phyloP scores from a whole-genome alignment of 192 early-diverging fungal species.

The Radiomyces spectabilis region DNA sequence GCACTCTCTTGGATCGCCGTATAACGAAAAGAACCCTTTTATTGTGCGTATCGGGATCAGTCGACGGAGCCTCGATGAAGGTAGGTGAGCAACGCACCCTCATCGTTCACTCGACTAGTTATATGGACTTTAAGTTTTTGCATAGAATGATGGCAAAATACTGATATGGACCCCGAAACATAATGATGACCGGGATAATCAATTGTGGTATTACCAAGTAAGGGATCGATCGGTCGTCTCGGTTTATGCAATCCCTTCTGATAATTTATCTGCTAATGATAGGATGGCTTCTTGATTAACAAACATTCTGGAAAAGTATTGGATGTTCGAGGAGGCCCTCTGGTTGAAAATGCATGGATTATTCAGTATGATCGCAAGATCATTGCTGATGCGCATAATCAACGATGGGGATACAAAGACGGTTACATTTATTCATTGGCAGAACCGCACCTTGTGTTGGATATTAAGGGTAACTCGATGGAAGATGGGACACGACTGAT shows the following conservation, averaged over 20 bases:
- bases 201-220: constrained; percentile 25
- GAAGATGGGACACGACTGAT: constrained; percentile 4
- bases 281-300: constrained; percentile 24
- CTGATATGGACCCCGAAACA: constrained; percentile 24
- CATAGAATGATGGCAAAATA: constrained; percentile 22
- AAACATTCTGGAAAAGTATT: constrained; percentile 17
- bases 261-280: background rate
- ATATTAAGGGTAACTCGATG: constrained; percentile 2
- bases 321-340: constrained; percentile 21
- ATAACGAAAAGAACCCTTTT: background rate
- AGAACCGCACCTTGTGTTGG: constrained; percentile 11
- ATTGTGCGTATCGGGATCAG: background rate
- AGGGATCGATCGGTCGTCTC: background rate
- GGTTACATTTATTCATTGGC: constrained; percentile 9
- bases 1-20: background rate
- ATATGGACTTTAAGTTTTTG: background rate
- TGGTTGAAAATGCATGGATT: constrained; percentile 7
- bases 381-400: constrained; percentile 11
- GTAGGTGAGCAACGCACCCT: background rate
- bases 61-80: constrained; percentile 21
- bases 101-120: background rate
- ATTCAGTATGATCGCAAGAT: constrained; percentile 24
- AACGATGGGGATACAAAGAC: constrained; percentile 10
- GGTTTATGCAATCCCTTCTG: background rate
- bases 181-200: constrained; percentile 22